phyloP scores from a whole-genome alignment of 768 basidiomycete genomes.

The Auricularia auricula-judae region DNA sequence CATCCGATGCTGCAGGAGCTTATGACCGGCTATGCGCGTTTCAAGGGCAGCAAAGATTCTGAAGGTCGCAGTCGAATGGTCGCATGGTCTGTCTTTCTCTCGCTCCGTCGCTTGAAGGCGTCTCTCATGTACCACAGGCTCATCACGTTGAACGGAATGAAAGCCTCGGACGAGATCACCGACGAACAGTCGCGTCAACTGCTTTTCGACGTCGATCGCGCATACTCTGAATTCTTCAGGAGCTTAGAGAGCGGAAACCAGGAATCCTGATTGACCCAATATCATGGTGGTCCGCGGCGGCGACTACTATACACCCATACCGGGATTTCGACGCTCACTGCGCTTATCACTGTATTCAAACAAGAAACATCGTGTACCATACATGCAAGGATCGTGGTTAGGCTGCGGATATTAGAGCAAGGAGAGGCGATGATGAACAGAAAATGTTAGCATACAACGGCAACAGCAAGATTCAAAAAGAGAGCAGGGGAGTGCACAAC shows the following conservation, averaged over 20 bases:
- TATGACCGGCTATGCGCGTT: constrained; percentile 87
- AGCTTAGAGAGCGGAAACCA: constrained; percentile 39
- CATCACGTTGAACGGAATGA: constrained; percentile 94
- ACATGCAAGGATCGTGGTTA: neutral
- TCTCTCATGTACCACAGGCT: constrained; percentile 41
- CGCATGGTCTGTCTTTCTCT: constrained; percentile 48
- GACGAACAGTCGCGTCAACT: constrained; percentile 95
- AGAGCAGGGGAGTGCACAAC: neutral
- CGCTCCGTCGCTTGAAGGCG: neutral
- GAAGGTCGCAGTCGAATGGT: constrained; percentile 92
- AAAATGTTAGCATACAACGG: too few relatives aligned
- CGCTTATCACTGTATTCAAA: neutral
- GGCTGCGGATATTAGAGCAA: neutral
- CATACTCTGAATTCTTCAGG: constrained; percentile 87
- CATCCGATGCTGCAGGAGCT: constrained; percentile 92
- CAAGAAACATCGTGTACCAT: neutral
- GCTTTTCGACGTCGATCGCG: constrained; percentile 93
- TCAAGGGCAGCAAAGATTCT: constrained; percentile 93
- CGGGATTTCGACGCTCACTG: too few relatives aligned
- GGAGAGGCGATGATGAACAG: neutral
- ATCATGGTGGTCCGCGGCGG: too few relatives aligned
- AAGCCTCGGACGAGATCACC: constrained; percentile 89
- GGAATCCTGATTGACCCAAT: neutral
- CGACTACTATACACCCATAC: too few relatives aligned
- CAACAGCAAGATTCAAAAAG: too few relatives aligned